Base-by-base conservation (phyloP, 257 asterid genomes). In the Ajuga chamaepitys region DNA sequence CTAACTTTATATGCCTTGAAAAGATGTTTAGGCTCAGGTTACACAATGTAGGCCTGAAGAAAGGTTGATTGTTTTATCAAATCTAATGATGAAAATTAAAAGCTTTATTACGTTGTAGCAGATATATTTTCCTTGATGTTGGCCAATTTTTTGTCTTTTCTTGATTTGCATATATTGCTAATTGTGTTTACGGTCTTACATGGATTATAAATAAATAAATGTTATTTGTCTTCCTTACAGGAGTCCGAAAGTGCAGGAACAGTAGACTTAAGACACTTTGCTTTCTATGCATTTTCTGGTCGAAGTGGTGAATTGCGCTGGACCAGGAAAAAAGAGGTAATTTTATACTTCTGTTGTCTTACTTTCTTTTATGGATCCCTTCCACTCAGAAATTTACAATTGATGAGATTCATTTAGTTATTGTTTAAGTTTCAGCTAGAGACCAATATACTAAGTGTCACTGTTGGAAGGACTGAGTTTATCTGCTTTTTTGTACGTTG, bases 271-370 rank as follows among this genome's bases (percentile, higher is more conserved):
- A 91, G 91, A 42, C 97, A 94, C 85, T 94, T 94, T 78, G 96
- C 95, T 44, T 66, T 90, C 62, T 90, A 86, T 83, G 96, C 99
- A 72, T 85, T 94, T 81, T 87, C 95, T 21, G 97, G 98, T 68
- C 84, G 86, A 64, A 86, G 85, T 76, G 99, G 99, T 63, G 88
- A 82, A 52, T 77, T 85, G 73, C 89, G 96, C 17, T 94, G 99
- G 96, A 79, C 77, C 73, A 82, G 96, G 80, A 85, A 83, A 84
- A 78, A 81, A 26, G 99, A 90, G 95, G 97, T 88, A 30, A 40
- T 58, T 52, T 61, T 21, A 18, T 11, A 40, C 10, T 63, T 63
- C 58, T 62, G 38, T 53, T 13, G 21, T 47, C 48, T 66, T 63
- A 9, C 32, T 46, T 59, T 67, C 44, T 18, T 26, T 35, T 51